phyloP scores from a whole-genome alignment of 1,284 basidiomycete species.

The Ceratobasidium papillatum region DNA sequence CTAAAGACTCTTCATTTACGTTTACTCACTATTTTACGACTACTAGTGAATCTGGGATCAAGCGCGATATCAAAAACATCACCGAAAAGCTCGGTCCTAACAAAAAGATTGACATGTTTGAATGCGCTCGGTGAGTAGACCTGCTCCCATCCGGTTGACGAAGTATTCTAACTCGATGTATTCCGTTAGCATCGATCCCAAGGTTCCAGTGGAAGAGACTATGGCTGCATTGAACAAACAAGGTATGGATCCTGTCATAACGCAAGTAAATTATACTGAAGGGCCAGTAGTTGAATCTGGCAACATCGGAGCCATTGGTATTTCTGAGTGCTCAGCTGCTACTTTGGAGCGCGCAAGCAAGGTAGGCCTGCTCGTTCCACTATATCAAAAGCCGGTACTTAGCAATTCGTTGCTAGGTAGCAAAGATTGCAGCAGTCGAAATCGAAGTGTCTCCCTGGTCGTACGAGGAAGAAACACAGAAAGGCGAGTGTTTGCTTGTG shows the following conservation, averaged over 20 bases:
- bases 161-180: background rate
- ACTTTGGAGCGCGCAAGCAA: slow-evolving; percentile 43
- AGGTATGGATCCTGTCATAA: background rate
- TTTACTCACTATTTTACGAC: background rate
- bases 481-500: slow-evolving; percentile 48
- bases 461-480: slow-evolving; percentile 56
- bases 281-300: slow-evolving; percentile 42
- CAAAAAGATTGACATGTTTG: slow-evolving; percentile 44
- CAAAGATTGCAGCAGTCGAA: slow-evolving; percentile 59
- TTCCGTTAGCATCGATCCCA: slow-evolving; percentile 27
- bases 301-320: slow-evolving; percentile 44
- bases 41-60: background rate
- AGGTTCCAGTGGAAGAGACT: slow-evolving; percentile 42
- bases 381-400: background rate
- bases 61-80: slow-evolving; percentile 40
- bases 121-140: slow-evolving; percentile 35
- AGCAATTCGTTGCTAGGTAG: slow-evolving; percentile 52
- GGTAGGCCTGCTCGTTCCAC: slow-evolving; percentile 10
- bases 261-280: too few relatives aligned
- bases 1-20: background rate
- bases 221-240: slow-evolving; percentile 36
- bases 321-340: slow-evolving; percentile 41
- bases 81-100: slow-evolving; percentile 38
- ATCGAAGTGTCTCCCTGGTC: slow-evolving; percentile 63
- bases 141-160: background rate